Base-by-base conservation (phyloP, 305 asterid species). In the Rubia balearica region DNA sequence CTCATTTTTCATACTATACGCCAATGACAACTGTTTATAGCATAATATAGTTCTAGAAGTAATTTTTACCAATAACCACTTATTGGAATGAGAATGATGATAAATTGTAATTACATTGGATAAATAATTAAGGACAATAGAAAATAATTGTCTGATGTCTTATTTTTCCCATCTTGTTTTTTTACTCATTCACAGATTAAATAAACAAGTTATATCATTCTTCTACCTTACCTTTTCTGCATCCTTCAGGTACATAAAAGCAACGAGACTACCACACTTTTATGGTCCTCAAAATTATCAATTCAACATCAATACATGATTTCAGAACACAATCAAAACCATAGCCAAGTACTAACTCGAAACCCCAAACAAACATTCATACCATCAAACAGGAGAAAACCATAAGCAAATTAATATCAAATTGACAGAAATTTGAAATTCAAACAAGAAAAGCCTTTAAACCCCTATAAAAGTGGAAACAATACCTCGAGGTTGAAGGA, bases 221-320 rank as follows among this genome's bases (percentile, higher is more conserved):
- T 51, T 4, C 11, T 73, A 16, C 8, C 78, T 68, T 83, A 94
- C 98, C 97, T 91, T 93, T 79, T 87, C 81, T 21, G 98, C 96
- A 77, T 91, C 99, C 87, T 91, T 88, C 55, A 94, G 80, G 87
- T 77, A 88, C 67, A 94, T 87, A 74, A 98, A 94, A 78, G 89
- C 99, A 81, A 89, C 96, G 67, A 87, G 42, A 94, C 96, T 78
- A 78, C 84, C 71, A 94, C 81, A 68, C 70, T 71, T 59, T 79
- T 83, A 49, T 72, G 83, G 51, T 82, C 98, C 71, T 83, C 83
- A 75, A 82, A 82, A 30, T 79, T 74, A 68, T 82, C 78, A 22
- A 24, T 24, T 24, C 1, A 24, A 24, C 27, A 24, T 68, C 67
- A 53, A 81, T 53, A 59, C 78, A 80, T 45, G 92, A 82, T 70